A percentile compares a stretch with the other conserved stretches of the same genome.
These are phyloP conservation scores for Euphorbia lathyris DNA, from an alignment of 345 rosid genomes.

Conservation along the genomic window DNA sequence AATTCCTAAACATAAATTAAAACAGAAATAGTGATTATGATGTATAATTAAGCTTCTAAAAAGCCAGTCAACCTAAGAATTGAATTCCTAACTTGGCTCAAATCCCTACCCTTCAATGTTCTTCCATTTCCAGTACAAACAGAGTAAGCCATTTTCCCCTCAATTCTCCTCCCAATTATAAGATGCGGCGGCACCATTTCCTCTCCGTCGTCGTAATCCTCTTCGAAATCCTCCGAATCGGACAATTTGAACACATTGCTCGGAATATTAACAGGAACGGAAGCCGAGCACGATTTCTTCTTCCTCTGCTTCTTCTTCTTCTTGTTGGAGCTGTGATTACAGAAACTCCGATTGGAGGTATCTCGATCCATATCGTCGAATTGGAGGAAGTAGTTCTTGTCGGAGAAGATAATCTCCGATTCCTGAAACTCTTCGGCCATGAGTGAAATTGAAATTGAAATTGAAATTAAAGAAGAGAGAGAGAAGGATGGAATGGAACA, in stretches of 20 bases:
- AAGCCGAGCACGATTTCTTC: slow-evolving; percentile 27
- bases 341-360: too few relatives aligned
- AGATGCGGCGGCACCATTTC: slow-evolving; percentile 58
- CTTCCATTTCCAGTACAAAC: slow-evolving; percentile 79
- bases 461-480: neutral
- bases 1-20: neutral
- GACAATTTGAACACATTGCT: slow-evolving; percentile 16
- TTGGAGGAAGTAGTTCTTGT: neutral
- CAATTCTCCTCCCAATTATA: slow-evolving; percentile 44
- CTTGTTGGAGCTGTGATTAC: neutral
- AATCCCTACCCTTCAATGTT: slow-evolving; percentile 73
- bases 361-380: neutral
- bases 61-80: slow-evolving; percentile 85
- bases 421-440: slow-evolving; percentile 61
- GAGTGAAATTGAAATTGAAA: neutral
- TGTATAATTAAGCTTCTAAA: slow-evolving; percentile 46
- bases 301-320: slow-evolving; percentile 25
- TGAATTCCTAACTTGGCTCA: slow-evolving; percentile 72
- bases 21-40: neutral
- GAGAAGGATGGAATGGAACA: neutral
- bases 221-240: slow-evolving; percentile 21
- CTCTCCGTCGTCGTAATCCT: slow-evolving; percentile 24
- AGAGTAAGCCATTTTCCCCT: slow-evolving; percentile 70
- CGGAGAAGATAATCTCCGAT: slow-evolving; percentile 50
- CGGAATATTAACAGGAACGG: slow-evolving; percentile 38